Conservation (phyloP, 495 filamentous ascomycete genomes). For the Evernia prunastri region DNA sequence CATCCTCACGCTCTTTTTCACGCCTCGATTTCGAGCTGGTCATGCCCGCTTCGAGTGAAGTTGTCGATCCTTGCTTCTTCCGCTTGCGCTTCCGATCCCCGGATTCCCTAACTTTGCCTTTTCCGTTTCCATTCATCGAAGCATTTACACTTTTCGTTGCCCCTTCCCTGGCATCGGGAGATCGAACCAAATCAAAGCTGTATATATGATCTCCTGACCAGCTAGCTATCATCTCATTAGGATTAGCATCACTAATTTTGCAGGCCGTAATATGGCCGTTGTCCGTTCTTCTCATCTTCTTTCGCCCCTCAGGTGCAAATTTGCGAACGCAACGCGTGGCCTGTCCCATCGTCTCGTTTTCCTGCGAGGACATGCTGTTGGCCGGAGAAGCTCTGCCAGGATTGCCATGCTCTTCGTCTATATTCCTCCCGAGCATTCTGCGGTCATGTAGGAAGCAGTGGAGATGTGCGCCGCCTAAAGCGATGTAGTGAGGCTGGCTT, state of each 20-base stretch:
- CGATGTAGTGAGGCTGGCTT: slow-evolving; percentile 70
- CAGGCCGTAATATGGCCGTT: slow-evolving; percentile 69
- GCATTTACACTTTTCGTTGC: slow-evolving; percentile 21
- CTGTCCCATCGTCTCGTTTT: slow-evolving; percentile 53
- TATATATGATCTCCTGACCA: slow-evolving; percentile 74
- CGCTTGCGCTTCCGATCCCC: slow-evolving; percentile 54
- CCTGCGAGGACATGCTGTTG: slow-evolving; percentile 32
- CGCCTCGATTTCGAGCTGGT: slow-evolving; percentile 41
- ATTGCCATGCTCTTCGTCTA: slow-evolving; percentile 46
- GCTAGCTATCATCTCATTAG: slow-evolving; percentile 66
- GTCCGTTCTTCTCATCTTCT: slow-evolving; percentile 45
- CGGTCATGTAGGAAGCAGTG: slow-evolving; percentile 73
- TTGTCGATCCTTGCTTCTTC: slow-evolving; percentile 39
- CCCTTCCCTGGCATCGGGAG: slow-evolving; percentile 48
- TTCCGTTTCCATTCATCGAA: slow-evolving; percentile 22
- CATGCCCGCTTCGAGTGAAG: slow-evolving; percentile 39
- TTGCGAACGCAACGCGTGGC: slow-evolving; percentile 65
- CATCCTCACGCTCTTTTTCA: slow-evolving; percentile 28
- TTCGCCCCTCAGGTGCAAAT: slow-evolving; percentile 58
- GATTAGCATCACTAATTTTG: slow-evolving; percentile 72
- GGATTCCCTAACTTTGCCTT: slow-evolving; percentile 34
- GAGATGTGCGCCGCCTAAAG: slow-evolving; percentile 63
- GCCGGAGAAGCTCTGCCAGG: slow-evolving; percentile 33
- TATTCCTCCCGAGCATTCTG: slow-evolving; percentile 64
- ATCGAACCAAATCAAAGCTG: slow-evolving; percentile 62